A percentile compares a stretch with the other conserved stretches of the same genome.
Evolutionary conservation across 257 asterid genomes (phyloP).

Genomic region (Sherardia arvensis): DNA sequence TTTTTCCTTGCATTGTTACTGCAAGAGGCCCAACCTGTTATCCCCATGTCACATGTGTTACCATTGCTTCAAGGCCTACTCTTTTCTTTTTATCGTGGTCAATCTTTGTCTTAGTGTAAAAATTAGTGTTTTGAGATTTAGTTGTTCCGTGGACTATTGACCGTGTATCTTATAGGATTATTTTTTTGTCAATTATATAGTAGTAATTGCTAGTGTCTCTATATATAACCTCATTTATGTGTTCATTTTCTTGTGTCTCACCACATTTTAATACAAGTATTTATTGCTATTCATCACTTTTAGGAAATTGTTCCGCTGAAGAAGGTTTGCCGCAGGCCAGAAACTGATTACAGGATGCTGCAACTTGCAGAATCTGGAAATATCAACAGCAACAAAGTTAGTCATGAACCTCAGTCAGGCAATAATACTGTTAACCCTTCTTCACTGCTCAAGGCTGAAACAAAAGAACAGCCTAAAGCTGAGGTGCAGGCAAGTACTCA

Average conservation of each 20-base stretch:
- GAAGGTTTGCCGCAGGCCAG: conserved; percentile 54
- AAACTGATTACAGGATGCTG: conserved; percentile 54
- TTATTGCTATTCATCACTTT: conserved; percentile 1
- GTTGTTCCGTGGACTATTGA: neutral
- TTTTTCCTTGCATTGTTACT: neutral
- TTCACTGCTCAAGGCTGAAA: conserved; percentile 16
- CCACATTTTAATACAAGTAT: neutral
- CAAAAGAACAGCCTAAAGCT: conserved; percentile 14
- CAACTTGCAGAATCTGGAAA: conserved; percentile 29
- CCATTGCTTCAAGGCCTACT: neutral
- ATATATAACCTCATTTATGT: neutral
- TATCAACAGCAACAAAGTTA: conserved; percentile 29
- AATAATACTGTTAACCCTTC: conserved; percentile 21
- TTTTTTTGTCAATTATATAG: neutral
- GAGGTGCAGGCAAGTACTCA: conserved; percentile 22
- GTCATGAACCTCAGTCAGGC: conserved; percentile 19
- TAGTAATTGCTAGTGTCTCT: neutral
- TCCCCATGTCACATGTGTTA: neutral
- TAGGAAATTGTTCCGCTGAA: conserved; percentile 75
- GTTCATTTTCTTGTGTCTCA: neutral
- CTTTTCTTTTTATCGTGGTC: neutral
- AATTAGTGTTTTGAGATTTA: neutral
- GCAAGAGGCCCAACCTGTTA: neutral
- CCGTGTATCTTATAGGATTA: neutral
- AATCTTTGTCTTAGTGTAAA: neutral